Conservation (phyloP, 495 filamentous ascomycete species). For the Annulohypoxylon maeteangense region DNA sequence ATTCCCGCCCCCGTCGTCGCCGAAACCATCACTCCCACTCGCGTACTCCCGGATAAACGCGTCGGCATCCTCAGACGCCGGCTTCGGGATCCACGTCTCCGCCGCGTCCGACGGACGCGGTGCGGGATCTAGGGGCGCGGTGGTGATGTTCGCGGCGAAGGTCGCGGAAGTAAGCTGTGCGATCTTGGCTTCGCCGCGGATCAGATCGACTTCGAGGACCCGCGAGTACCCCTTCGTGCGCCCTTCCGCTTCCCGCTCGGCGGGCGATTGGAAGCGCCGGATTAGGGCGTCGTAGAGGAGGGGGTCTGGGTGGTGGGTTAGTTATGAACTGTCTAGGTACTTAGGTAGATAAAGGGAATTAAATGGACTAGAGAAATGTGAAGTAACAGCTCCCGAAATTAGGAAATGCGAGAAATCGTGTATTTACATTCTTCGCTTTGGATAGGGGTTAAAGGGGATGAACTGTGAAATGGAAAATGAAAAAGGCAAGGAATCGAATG, state of each 20-base stretch:
- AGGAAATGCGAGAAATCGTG: neutral
- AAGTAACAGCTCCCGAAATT: too few species aligned
- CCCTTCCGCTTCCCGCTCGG: conserved; percentile 78
- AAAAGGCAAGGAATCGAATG: neutral
- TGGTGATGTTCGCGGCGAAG: neutral
- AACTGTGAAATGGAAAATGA: too few species aligned
- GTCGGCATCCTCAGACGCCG: conserved; percentile 30
- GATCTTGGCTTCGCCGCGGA: conserved; percentile 77
- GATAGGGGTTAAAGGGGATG: neutral
- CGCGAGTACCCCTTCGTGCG: conserved; percentile 78
- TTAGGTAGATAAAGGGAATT: neutral
- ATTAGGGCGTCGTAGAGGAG: conserved; percentile 83
- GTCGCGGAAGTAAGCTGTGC: conserved; percentile 61
- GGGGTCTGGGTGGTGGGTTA: conserved; percentile 67
- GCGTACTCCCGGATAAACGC: conserved; percentile 38
- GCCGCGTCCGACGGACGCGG: neutral
- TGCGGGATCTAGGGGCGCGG: neutral
- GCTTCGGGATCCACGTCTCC: conserved; percentile 27
- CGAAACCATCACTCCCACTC: conserved; percentile 26
- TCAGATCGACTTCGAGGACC: conserved; percentile 74
- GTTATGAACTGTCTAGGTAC: too few species aligned
- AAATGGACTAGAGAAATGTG: neutral
- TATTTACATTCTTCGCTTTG: neutral
- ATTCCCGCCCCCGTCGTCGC: conserved; percentile 3
- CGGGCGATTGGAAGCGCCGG: conserved; percentile 77